A percentile compares a stretch with the other conserved stretches of the same genome.
Evolutionary conservation across 2,329 filamentous ascomycete genomes (phyloP).

Genomic region (Didymella keratinophila): DNA sequence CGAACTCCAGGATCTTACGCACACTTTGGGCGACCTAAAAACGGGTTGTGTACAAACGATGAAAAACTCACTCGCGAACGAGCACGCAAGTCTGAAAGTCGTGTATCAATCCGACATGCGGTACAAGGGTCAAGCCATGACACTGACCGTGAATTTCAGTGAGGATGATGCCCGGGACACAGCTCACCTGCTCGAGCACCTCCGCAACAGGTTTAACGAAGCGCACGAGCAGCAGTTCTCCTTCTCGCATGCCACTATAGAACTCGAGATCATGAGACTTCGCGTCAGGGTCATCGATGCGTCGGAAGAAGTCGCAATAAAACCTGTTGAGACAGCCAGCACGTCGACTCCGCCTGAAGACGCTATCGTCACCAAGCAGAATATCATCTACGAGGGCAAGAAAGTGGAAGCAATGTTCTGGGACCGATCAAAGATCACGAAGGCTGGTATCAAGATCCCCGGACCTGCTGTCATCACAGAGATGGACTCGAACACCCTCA

Average conservation of each 20-base stretch:
- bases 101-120: slow-evolving; percentile 57
- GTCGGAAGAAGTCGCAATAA: slow-evolving; percentile 54
- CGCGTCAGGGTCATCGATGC: slow-evolving; percentile 56
- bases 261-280: slow-evolving; percentile 59
- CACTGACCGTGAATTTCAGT: slow-evolving; percentile 45
- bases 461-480: slow-evolving; percentile 60
- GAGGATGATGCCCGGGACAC: slow-evolving; percentile 48
- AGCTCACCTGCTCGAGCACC: slow-evolving; percentile 36
- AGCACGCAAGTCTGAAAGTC: slow-evolving; percentile 41
- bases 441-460: slow-evolving; percentile 51
- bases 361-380: slow-evolving; percentile 51
- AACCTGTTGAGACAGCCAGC: slow-evolving; percentile 39
- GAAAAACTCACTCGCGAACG: slow-evolving; percentile 47
- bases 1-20: slow-evolving; percentile 44
- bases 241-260: slow-evolving; percentile 54
- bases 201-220: slow-evolving; percentile 53
- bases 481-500: slow-evolving; percentile 62
- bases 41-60: slow-evolving; percentile 51
- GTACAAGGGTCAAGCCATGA: slow-evolving; percentile 57
- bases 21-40: slow-evolving; percentile 49
- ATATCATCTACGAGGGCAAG: slow-evolving; percentile 53
- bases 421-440: slow-evolving; percentile 54
- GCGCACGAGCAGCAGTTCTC: slow-evolving; percentile 58
- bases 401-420: slow-evolving; percentile 55
- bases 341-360: slow-evolving; percentile 43